Percentiles rank a stretch among this genome's conserved stretches.
phyloP scores from a whole-genome alignment of 345 rosid genomes.

The Eutrema japonicum region DNA sequence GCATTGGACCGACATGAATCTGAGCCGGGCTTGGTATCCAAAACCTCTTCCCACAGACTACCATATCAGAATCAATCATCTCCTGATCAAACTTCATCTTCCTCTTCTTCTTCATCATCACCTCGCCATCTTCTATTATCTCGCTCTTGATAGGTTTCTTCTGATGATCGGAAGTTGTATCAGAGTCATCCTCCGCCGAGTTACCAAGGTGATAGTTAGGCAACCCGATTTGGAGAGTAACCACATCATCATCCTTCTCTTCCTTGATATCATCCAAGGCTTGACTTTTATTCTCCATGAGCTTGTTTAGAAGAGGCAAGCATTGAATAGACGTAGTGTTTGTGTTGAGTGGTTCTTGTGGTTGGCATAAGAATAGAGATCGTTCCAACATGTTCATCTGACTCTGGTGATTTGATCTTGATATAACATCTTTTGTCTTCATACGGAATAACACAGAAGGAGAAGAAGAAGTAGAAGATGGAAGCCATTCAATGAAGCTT shows the following conservation, averaged over 20 bases:
- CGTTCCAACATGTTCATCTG: constrained; percentile 34
- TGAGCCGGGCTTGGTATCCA: constrained; percentile 99
- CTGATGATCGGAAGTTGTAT: constrained; percentile 33
- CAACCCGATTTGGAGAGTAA: constrained; percentile 44
- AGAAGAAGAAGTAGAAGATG: constrained; percentile 41
- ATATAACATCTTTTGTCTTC: constrained; percentile 35
- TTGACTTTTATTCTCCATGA: constrained; percentile 34
- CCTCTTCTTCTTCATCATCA: constrained; percentile 40
- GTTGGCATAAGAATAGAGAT: constrained; percentile 34
- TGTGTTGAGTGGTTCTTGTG: constrained; percentile 33
- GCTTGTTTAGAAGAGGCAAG: constrained; percentile 48
- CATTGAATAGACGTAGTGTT: constrained; percentile 31
- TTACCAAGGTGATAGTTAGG: constrained; percentile 40
- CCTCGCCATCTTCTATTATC: constrained; percentile 29
- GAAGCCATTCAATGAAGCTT: constrained; percentile 44
- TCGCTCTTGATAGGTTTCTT: constrained; percentile 39
- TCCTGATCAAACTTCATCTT: constrained; percentile 22
- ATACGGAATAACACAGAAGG: constrained; percentile 32
- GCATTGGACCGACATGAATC: constrained; percentile 94
- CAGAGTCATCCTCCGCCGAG: constrained; percentile 39
- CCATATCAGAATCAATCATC: constrained; percentile 33
- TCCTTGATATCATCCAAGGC: constrained; percentile 24
- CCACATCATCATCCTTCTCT: constrained; percentile 37
- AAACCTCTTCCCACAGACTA: constrained; percentile 41
- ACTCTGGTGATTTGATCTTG: constrained; percentile 29